A percentile compares a stretch with the other conserved stretches of the same genome.
phyloP scores from a whole-genome alignment of 306 rosid species.

The Sechiopsis laciniata region DNA sequence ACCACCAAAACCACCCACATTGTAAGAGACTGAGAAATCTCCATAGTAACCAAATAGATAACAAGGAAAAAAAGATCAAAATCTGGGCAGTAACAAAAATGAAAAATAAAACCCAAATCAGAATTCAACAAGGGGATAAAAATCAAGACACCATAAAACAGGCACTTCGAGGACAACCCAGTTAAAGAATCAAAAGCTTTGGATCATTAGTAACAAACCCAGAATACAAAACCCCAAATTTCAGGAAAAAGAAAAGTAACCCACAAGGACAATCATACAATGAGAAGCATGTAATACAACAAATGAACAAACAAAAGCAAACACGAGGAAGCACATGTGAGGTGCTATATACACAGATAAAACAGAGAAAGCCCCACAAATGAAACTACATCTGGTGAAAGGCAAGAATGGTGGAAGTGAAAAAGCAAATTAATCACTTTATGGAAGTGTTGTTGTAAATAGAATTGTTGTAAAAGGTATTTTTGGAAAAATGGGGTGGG shows the following conservation, averaged over 20 bases:
- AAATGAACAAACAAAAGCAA: conserved; percentile 5
- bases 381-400: conserved; percentile 40
- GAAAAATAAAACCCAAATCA: neutral
- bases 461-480: neutral
- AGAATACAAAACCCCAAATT: conserved; percentile 5
- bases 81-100: conserved; percentile 7
- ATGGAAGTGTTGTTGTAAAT: no score
- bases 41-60: conserved; percentile 33
- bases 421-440: neutral
- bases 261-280: neutral
- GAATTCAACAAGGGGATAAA: neutral
- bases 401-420: conserved; percentile 30
- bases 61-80: conserved; percentile 23
- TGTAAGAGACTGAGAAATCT: conserved; percentile 24
- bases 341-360: conserved; percentile 13
- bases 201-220: conserved; percentile 16
- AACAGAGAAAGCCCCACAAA: conserved; percentile 18
- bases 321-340: conserved; percentile 26
- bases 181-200: conserved; percentile 5
- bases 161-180: neutral
- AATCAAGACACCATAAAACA: neutral
- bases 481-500: neutral
- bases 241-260: neutral
- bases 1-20: conserved; percentile 16
- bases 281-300: neutral